Evolutionary conservation across 139 green algal genomes (phyloP), one percentile per base, ranked within the genome.

Genomic region (Chlorella vulgaris): DNA sequence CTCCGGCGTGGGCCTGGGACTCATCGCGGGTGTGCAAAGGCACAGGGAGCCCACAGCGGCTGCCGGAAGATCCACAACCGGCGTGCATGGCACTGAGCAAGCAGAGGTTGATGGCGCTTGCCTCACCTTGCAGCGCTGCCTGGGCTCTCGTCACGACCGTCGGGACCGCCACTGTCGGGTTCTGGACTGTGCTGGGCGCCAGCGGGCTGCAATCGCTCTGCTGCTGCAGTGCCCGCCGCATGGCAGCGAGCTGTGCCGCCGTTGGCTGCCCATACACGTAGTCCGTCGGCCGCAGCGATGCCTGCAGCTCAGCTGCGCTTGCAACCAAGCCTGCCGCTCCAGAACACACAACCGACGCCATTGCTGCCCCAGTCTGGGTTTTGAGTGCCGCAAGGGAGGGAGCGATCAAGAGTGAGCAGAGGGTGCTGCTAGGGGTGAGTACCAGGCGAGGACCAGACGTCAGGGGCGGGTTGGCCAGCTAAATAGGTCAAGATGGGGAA

Each of bases 241-340:
- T n/a, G n/a, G n/a, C n/a, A n/a, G n/a, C n/a, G n/a, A 69, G 70
- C 35, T 61, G 31, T 22, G 42, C 19, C 35, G 36, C 19, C 3
- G 70, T 53, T 53, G 55, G 53, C 33, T 26, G 43, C 62, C 51
- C 67, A 35, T 83, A 83, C 22, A 83, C 62, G 69, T 83, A 83
- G 39, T 83, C 77, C 35, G 73, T 40, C 22, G 77, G 77, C 36
- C 47, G 29, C 62, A 83, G 60, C 38, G 51, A 73, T 55, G 77
- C 74, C 40, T 61, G 33, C 10, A 42, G 29, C 58, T 83, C 77
- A 28, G 55, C 29, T 15, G 28, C 51, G 53, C 31, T 35, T 36
- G 29, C 51, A 82, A 39, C 76, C 76, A 29, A 82, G 76, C 66
- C 73, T 39, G n/a, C 33, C 24, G 35, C 31, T 47, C 26, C n/a